Evolutionary conservation across 805 yeast genomes (phyloP).

Genomic region (Candida ovalis): DNA sequence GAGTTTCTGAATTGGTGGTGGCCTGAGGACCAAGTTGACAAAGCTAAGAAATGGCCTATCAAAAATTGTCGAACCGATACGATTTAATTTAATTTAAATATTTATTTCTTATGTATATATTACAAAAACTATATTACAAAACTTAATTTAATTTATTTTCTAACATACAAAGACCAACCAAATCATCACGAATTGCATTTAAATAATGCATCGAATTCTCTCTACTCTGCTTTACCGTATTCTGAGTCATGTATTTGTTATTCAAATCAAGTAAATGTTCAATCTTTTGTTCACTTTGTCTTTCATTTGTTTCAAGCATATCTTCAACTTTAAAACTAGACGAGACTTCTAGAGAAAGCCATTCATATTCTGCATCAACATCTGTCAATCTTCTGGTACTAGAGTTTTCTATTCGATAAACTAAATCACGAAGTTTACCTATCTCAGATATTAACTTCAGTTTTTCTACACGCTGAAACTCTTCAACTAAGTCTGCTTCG

Average conservation of each 20-base stretch:
- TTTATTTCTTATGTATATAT: background rate
- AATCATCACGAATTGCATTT: constrained; percentile 5
- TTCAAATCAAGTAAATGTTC: background rate
- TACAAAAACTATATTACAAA: background rate
- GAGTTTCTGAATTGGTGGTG: constrained; percentile 62
- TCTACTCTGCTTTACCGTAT: background rate
- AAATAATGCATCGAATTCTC: constrained; percentile 1
- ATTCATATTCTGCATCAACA: background rate
- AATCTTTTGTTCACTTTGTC: background rate
- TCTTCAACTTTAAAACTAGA: background rate
- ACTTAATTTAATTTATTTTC: background rate
- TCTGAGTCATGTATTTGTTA: background rate
- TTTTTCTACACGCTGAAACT: constrained; percentile 9
- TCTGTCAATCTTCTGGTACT: background rate
- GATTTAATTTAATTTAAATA: background rate
- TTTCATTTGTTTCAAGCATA: background rate
- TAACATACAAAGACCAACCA: background rate
- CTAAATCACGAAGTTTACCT: constrained; percentile 9
- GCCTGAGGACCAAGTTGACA: constrained; percentile 70
- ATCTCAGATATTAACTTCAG: constrained; percentile 13
- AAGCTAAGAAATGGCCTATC: constrained; percentile 75
- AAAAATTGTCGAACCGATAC: background rate
- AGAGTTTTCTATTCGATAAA: constrained; percentile 5
- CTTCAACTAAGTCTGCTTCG: constrained; percentile 8
- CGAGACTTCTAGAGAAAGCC: constrained; percentile 3